Base-by-base conservation (phyloP, 148 eudicot genomes). In the Arctostaphylos glauca region DNA sequence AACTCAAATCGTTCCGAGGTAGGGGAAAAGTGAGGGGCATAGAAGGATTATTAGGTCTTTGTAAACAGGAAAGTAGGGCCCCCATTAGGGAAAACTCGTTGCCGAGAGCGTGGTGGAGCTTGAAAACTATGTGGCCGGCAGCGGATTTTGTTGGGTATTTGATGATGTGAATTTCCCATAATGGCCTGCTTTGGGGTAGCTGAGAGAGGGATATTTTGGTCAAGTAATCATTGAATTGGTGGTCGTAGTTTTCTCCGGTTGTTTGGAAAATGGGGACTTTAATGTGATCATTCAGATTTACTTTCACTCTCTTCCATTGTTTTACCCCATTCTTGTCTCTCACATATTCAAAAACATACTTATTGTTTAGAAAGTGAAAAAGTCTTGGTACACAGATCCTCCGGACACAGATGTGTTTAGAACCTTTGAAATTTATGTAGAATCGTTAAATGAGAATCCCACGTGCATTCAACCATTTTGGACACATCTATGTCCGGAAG, bases 81-180 rank as follows among this genome's bases (percentile, higher is more conserved):
- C 98, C 97, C 98, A 95, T 95, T 0, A 95, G 72, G 9, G 97
- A 93, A 81, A 86, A 95, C 4, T 97, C 98, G 47, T 95, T 94
- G 1, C 98, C 98, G 3, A 93, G 86, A 3, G 96, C 90, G 76
- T 95, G 98, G 80, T 95, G 98, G 50, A 95, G 92, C 89, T 93
- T 95, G 84, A 95, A 91, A 23, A 93, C 81, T 2, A 93, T 13
- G 41, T 80, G 76, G 19, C 95, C 98, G 2, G 94, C 89, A 19
- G 96, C 92, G 25, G 87, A 89, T 58, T 82, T 94, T 6, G 98
- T 95, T 2, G 92, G 96, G 82, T 90, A 91, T 67, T 91, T 91
- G 41, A 90, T 16, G 7, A 95, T 21, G 58, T 95, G 98, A 80
- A 90, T 43, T 80, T 91, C 92, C 98, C 98, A 95, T 54, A 94